A percentile compares a stretch with the other conserved stretches of the same genome.
Evolutionary conservation across 352 stramenopile species (phyloP).

Genomic region (Phytophthora hibernalis): DNA sequence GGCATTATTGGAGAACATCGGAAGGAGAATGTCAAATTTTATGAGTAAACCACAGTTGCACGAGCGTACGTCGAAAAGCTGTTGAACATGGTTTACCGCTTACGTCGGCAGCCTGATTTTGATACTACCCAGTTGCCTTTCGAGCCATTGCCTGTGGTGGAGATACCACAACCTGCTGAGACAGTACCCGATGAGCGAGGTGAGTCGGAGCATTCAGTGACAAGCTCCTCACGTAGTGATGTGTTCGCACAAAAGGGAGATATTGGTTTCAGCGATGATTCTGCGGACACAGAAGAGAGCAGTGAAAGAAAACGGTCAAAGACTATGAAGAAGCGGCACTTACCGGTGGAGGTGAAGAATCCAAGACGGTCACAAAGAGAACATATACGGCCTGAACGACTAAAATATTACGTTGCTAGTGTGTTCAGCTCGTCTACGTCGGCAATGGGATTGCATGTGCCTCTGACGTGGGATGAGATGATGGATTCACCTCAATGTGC

Average conservation of each 20-base stretch:
- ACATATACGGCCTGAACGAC: background rate
- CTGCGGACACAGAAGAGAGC: conserved; percentile 18
- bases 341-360: no score
- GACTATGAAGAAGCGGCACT: background rate
- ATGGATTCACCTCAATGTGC: background rate
- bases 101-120: background rate
- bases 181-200: background rate
- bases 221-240: no score
- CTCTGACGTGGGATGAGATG: conserved; percentile 18
- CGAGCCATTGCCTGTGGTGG: background rate
- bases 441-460: background rate
- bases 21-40: conserved; percentile 17
- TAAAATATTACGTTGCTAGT: conserved; percentile 8
- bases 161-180: no score
- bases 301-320: no score
- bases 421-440: background rate
- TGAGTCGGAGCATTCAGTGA: no score
- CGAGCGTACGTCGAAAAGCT: conserved; percentile 3
- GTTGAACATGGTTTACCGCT: conserved; percentile 11
- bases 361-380: background rate
- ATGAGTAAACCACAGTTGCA: conserved; percentile 6
- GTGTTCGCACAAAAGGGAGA: no score
- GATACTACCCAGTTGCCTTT: conserved; percentile 9
- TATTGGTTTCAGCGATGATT: no score
- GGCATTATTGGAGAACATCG: conserved; percentile 10